Evolutionary conservation across 2,329 filamentous ascomycete genomes (phyloP), one percentile per base, ranked within the genome.

Genomic region (Simplicillium aogashimaense): DNA sequence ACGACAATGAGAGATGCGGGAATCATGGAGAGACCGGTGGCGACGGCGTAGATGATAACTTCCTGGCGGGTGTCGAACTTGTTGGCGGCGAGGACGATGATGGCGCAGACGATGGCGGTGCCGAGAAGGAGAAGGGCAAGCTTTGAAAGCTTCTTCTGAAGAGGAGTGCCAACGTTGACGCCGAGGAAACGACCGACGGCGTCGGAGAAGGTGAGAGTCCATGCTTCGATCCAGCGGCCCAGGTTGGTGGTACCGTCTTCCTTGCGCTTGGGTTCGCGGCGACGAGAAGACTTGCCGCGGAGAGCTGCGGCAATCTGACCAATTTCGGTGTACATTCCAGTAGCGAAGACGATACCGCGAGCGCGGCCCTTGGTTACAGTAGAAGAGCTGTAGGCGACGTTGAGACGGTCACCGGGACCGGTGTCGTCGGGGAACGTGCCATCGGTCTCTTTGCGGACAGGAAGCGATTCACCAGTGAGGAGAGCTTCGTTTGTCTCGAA

Each of bases 81-180:
- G 48, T 67, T 67, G 35, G 58, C 65, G 1, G 54, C 64, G 42
- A 69, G 57, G 14, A 69, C 65, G 38, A 69, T 67, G 42, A 69
- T 59, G 17, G 63, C 64, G 37, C 66, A 64, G 38, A 69, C 43
- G 29, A 68, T 51, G 35, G 65, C 81, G 29, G 80, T 72, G 36
- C 68, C 74, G 50, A 86, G 83, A 2, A 86, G 71, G 2, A 80
- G 58, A 18, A 83, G 70, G 6, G 81, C 82, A 42, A 86, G 73
- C 57, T 82, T 80, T 51, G 77, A 81, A 36, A 86, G 63, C 55
- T 81, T 83, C 48, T 72, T 74, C 56, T 84, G 80, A 28, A 86
- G 65, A 1, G 82, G 82, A 11, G 81, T 86, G 31, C 81, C 81
- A 28, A 76, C 61, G 31, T 58, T 61, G 43, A 67, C 54, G 36